Evolutionary conservation across 352 stramenopile species (phyloP).

Genomic region (Phytophthora tubulina): DNA sequence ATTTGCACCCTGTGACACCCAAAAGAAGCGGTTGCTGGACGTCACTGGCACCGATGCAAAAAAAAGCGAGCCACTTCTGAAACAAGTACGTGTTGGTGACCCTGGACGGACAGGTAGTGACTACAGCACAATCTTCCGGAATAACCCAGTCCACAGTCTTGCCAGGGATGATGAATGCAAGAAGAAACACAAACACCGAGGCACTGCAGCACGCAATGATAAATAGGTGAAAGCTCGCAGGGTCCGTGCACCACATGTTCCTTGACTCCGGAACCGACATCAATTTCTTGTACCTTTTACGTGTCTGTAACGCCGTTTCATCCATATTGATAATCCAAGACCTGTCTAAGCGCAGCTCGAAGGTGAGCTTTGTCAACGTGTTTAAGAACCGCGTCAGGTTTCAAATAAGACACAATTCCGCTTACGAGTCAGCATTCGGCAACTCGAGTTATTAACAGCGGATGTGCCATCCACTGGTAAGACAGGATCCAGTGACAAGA

Average conservation of each 20-base stretch:
- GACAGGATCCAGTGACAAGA: not conserved
- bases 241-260: not conserved
- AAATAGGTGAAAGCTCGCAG: conserved; percentile 36
- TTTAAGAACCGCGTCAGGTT: not conserved
- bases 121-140: conserved; percentile 1
- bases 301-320: not conserved
- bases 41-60: not conserved
- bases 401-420: not conserved
- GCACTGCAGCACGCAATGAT: conserved; percentile 40
- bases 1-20: conserved; percentile 26
- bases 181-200: conserved; percentile 11
- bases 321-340: not conserved
- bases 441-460: not conserved
- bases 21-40: conserved; percentile 9
- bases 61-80: conserved; percentile 20
- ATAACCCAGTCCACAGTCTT: conserved; percentile 2
- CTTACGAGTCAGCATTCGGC: not conserved
- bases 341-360: not conserved
- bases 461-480: not conserved
- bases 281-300: not conserved
- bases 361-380: not conserved
- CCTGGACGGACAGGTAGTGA: conserved; percentile 25
- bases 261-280: not conserved
- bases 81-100: conserved; percentile 34
- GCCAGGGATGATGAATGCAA: conserved; percentile 26